These are phyloP conservation scores for Solanum raphanifolium DNA, from an alignment of 257 asterid genomes.

Conservation along the genomic window DNA sequence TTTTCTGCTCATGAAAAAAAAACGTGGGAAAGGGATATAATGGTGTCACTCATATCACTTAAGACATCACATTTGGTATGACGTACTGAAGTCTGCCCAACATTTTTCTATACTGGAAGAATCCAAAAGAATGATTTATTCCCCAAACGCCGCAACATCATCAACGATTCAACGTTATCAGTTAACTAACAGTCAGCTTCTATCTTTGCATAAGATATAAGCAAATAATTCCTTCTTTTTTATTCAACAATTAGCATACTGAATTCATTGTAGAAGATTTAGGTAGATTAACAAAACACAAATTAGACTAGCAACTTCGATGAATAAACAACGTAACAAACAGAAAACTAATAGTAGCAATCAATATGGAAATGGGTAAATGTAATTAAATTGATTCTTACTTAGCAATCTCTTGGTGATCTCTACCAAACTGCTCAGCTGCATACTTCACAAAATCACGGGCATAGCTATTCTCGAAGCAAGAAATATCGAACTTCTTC, in stretches of 20 bases:
- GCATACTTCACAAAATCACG: conserved; percentile 54
- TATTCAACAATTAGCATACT: background rate
- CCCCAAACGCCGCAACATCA: background rate
- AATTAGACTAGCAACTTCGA: background rate
- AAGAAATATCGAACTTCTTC: conserved; percentile 27
- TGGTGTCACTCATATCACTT: background rate
- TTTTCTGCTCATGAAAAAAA: background rate
- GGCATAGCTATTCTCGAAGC: conserved; percentile 45
- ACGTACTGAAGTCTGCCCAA: background rate
- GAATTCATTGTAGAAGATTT: background rate
- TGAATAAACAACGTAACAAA: background rate
- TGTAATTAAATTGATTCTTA: conserved; percentile 16
- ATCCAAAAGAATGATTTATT: background rate
- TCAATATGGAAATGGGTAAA: background rate
- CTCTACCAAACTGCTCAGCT: conserved; percentile 56
- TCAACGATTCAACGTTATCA: background rate
- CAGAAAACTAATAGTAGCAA: background rate
- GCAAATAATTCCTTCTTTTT: background rate
- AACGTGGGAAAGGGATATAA: background rate
- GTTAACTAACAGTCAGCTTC: background rate
- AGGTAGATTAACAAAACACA: background rate
- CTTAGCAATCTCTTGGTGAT: conserved; percentile 66
- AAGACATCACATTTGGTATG: background rate
- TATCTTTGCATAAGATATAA: background rate
- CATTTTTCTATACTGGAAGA: background rate